Percentiles rank a stretch among this genome's conserved stretches.
phyloP scores from a whole-genome alignment of 179 eudicot species.

The Nepenthes alata region DNA sequence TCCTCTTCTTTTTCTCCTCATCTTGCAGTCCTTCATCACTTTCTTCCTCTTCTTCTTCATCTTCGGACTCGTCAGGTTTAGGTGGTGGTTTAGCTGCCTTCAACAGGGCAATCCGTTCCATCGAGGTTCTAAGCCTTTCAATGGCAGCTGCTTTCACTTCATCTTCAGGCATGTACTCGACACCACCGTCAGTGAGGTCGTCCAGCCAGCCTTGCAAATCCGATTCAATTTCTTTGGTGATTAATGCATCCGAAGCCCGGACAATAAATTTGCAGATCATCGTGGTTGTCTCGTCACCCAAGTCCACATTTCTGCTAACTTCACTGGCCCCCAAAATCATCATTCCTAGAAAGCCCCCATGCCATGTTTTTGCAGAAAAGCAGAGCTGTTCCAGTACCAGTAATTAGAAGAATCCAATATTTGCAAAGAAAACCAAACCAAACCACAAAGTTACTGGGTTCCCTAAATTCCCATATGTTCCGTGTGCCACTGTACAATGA shows the following conservation, averaged over 20 bases:
- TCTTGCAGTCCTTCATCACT: constrained; percentile 17
- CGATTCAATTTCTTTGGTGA: constrained; percentile 74
- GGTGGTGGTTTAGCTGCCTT: constrained; percentile 77
- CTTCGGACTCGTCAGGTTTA: constrained; percentile 41
- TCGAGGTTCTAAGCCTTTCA: constrained; percentile 68
- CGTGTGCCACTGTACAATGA: no score
- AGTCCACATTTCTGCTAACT: constrained; percentile 90
- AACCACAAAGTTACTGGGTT: background rate
- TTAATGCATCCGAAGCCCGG: constrained; percentile 87
- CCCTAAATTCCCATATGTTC: no score
- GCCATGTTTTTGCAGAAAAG: constrained; percentile 94
- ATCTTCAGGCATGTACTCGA: constrained; percentile 92
- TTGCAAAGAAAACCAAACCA: background rate
- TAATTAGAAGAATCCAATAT: background rate
- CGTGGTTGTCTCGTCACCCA: constrained; percentile 89
- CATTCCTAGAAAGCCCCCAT: constrained; percentile 92
- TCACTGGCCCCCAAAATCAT: constrained; percentile 98
- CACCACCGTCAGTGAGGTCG: constrained; percentile 93
- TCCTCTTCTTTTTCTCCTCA: constrained; percentile 16
- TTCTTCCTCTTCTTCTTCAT: constrained; percentile 32
- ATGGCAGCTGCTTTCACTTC: constrained; percentile 84
- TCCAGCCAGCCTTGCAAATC: constrained; percentile 86
- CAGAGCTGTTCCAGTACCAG: constrained; percentile 51
- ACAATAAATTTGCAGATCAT: constrained; percentile 95
- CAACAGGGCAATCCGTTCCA: constrained; percentile 83